A percentile compares a stretch with the other conserved stretches of the same genome.
Conservation (phyloP, 2,329 filamentous ascomycete species). For the Ophiostoma angusticollis region DNA sequence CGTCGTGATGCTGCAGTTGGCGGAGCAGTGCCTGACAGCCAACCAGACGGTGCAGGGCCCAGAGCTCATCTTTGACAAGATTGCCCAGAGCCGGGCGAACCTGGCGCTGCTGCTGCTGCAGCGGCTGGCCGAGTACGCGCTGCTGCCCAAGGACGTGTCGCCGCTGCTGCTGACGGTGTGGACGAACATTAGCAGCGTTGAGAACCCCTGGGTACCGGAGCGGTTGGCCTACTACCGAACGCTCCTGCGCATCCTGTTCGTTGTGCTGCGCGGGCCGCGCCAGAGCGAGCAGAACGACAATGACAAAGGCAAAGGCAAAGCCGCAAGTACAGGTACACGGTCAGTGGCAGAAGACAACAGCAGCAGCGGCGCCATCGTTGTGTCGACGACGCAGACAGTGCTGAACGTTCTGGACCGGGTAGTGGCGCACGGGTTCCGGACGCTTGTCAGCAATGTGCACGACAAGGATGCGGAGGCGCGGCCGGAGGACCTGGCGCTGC, state of each 20-base stretch:
- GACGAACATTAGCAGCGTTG: conserved; percentile 38
- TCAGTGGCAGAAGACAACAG: conserved; percentile 9
- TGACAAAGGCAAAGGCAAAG: too few species aligned
- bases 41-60: conserved; percentile 59
- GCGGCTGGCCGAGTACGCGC: conserved; percentile 50
- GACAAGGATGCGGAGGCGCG: conserved; percentile 51
- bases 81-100: conserved; percentile 65
- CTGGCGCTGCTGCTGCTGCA: conserved; percentile 75
- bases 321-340: too few species aligned
- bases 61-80: conserved; percentile 67
- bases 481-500: conserved; percentile 71
- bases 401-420: conserved; percentile 70
- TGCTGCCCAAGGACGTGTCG: conserved; percentile 37
- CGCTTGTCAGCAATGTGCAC: conserved; percentile 70
- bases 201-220: conserved; percentile 38
- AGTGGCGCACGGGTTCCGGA: conserved; percentile 70
- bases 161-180: conserved; percentile 38
- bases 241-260: conserved; percentile 72
- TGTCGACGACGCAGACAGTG: conserved; percentile 45
- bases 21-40: conserved; percentile 62
- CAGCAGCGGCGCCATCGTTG: conserved; percentile 25
- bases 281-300: conserved; percentile 13
- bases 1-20: conserved; percentile 51
- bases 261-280: conserved; percentile 59
- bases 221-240: conserved; percentile 65